Percentiles rank a stretch among this genome's conserved stretches.
phyloP scores from a whole-genome alignment of 441 rosid species.

The Mallotus repandus region DNA sequence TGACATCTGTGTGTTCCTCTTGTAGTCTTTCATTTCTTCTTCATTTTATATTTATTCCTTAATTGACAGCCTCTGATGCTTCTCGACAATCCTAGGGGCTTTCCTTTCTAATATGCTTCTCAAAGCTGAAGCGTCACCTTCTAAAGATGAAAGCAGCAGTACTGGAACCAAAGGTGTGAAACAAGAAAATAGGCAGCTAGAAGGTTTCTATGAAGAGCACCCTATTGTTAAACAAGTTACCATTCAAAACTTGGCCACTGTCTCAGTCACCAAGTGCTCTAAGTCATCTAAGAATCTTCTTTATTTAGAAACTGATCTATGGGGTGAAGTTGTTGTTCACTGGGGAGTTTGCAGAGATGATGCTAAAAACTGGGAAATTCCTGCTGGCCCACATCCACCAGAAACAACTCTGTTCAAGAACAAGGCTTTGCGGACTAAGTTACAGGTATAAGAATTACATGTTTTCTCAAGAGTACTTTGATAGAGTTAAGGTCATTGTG shows the following conservation, averaged over 20 bases:
- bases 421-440: constrained; percentile 77
- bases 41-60: constrained; percentile 11
- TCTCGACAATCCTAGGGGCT: constrained; percentile 44
- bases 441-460: constrained; percentile 52
- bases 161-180: constrained; percentile 33
- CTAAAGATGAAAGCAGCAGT: constrained; percentile 34
- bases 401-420: constrained; percentile 68
- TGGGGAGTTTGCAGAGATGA: constrained; percentile 97
- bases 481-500: constrained; percentile 11
- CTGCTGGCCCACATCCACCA: constrained; percentile 74
- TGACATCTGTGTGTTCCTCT: constrained; percentile 3
- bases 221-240: constrained; percentile 54
- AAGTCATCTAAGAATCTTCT: constrained; percentile 62
- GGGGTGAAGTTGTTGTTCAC: constrained; percentile 81
- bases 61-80: constrained; percentile 26
- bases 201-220: constrained; percentile 76
- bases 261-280: constrained; percentile 62
- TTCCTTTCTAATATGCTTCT: constrained; percentile 50
- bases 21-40: background rate
- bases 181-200: constrained; percentile 38
- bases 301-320: constrained; percentile 72
- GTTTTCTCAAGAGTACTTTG: constrained; percentile 19
- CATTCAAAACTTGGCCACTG: constrained; percentile 46
- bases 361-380: constrained; percentile 77
- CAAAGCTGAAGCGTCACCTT: constrained; percentile 41